Base-by-base conservation (phyloP, 371 early-diverging fungal genomes). In the Dichotomocladium elegans region DNA sequence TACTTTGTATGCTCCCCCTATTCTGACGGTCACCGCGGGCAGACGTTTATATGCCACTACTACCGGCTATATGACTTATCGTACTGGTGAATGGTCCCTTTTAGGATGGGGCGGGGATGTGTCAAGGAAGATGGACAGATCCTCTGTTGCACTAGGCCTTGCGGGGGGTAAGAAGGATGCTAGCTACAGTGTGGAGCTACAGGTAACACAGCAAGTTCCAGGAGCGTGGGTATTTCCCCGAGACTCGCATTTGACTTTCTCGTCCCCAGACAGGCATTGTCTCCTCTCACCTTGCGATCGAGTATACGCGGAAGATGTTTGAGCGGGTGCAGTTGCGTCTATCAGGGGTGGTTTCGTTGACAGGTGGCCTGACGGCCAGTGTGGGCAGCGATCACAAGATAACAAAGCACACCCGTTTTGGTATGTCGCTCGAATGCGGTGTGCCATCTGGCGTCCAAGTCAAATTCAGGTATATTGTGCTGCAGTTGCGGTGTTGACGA, bases 11-110 rank as follows among this genome's bases (percentile, higher is more conserved):
- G 68, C 68, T 12, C 91, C 91, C 33, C 91, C 94, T 19, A 74
- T 81, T 4, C 57, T 87, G 4, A 68, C 72, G 0, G 55, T 88
- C 33, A 85, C 86, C 3, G 72, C 78, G 30, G 94, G 91, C 21
- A 67, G 91, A 2, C 67, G 82, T 24, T 60, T 87, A 37, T 79
- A 74, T 41, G 57, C 70, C 24, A 69, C 78, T 0, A 79, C 80
- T 7, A 88, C 90, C 5, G 92, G 91, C 9, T 91, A 84, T 63
- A 63, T 93, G 47, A 88, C 88, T 0, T 93, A 84, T 57, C 72
- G 83, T 28, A 86, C 91, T 0, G 92, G 91, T 10, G 82, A 84
- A 50, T 90, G 83, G 80, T 64, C 70, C 10, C 61, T 91, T 27
- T 82, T 87, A 10, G 71, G 72, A 5, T 87, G 87, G 87, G 85